These are phyloP conservation scores for Trichoderma hamatum DNA, from an alignment of 2,329 filamentous ascomycete genomes.

Conservation along the genomic window DNA sequence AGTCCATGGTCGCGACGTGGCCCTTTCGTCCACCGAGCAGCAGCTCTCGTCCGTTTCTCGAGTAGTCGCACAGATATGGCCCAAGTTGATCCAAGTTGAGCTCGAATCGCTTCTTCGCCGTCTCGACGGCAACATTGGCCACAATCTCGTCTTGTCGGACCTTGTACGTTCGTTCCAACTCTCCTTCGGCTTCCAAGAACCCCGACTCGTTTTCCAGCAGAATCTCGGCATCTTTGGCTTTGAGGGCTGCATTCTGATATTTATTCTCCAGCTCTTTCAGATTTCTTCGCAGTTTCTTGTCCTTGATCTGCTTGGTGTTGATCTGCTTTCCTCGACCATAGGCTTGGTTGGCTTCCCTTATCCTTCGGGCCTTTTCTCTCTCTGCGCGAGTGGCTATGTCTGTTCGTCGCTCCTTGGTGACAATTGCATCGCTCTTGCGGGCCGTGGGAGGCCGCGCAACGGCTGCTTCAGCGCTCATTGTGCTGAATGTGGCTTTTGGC, in stretches of 20 bases:
- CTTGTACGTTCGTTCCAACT: conserved; percentile 89
- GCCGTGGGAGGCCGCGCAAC: conserved; percentile 42
- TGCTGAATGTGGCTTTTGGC: conserved; percentile 20
- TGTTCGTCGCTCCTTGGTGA: conserved; percentile 52
- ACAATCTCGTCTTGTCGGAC: conserved; percentile 86
- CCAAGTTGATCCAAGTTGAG: conserved; percentile 80
- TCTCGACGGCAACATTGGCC: conserved; percentile 73
- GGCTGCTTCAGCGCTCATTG: conserved; percentile 45
- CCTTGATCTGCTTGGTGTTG: conserved; percentile 71
- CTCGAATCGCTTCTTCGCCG: conserved; percentile 91
- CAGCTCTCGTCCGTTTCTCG: conserved; percentile 82
- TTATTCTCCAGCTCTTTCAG: conserved; percentile 78
- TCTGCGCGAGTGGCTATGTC: conserved; percentile 57
- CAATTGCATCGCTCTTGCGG: conserved; percentile 55
- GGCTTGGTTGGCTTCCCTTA: conserved; percentile 67
- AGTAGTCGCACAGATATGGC: conserved; percentile 88
- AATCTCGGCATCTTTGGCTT: conserved; percentile 94
- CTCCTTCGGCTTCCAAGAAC: conserved; percentile 84
- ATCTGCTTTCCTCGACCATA: conserved; percentile 86
- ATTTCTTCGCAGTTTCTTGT: conserved; percentile 87
- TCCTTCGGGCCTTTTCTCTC: conserved; percentile 53
- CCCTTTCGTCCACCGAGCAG: conserved; percentile 88
- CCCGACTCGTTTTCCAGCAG: conserved; percentile 83
- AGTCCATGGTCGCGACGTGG: conserved; percentile 95
- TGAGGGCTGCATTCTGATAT: conserved; percentile 77